phyloP scores from a whole-genome alignment of 2,329 filamentous ascomycete genomes.

The Fusarium clavum region DNA sequence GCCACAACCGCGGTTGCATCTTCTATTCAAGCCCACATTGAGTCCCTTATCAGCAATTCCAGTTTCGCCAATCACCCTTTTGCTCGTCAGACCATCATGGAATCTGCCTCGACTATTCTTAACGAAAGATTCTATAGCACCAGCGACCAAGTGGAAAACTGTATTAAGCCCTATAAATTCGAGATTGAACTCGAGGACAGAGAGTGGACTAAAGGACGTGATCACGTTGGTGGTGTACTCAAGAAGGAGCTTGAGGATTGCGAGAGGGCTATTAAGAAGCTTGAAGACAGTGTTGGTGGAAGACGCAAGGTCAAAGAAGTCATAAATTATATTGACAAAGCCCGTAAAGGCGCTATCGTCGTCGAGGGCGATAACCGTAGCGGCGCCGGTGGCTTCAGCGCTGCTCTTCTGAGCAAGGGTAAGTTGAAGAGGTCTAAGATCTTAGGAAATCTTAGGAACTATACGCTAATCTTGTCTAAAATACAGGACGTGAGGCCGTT shows the following conservation, averaged over 20 bases:
- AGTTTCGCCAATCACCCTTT: constrained; percentile 93
- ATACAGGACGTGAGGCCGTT: constrained; percentile 84
- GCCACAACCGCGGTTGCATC: constrained; percentile 92
- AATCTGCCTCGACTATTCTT: constrained; percentile 88
- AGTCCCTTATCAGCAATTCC: constrained; percentile 80
- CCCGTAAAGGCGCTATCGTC: constrained; percentile 84
- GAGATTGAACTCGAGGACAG: constrained; percentile 93
- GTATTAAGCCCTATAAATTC: constrained; percentile 98
- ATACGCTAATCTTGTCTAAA: constrained; percentile 42
- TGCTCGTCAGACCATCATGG: constrained; percentile 90
- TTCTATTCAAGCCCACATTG: constrained; percentile 86
- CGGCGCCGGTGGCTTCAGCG: constrained; percentile 93
- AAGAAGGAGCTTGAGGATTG: constrained; percentile 89
- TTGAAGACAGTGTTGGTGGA: constrained; percentile 84
- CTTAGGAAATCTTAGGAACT: neutral
- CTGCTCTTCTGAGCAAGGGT: constrained; percentile 86
- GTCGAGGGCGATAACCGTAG: constrained; percentile 85
- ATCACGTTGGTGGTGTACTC: constrained; percentile 83
- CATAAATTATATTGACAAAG: constrained; percentile 89
- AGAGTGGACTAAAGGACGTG: constrained; percentile 88
- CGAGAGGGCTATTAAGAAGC: constrained; percentile 78
- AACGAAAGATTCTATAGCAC: constrained; percentile 97
- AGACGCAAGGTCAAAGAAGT: constrained; percentile 90
- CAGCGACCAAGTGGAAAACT: constrained; percentile 97
- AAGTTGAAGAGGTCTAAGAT: constrained; percentile 45